phyloP scores from a whole-genome alignment of 2,329 filamentous ascomycete genomes.

The Chaetothyriales sp. region DNA sequence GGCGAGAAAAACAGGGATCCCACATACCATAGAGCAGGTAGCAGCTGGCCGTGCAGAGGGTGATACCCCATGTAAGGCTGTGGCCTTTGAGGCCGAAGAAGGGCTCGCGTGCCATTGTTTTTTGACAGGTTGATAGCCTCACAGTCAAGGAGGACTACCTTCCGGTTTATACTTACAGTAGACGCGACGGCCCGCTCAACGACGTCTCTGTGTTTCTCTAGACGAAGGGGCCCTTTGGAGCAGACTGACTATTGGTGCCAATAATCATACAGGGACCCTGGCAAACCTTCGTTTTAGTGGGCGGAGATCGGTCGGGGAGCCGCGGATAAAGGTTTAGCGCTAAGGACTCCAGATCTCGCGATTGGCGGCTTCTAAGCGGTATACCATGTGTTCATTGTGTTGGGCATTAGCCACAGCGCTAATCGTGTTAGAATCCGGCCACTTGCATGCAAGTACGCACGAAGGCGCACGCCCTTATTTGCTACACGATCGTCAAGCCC shows the following conservation, averaged over 20 bases:
- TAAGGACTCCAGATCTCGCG: not conserved
- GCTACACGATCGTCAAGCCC: no score
- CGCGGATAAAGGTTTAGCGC: not conserved
- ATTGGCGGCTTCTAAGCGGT: not conserved
- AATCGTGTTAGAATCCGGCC: not conserved
- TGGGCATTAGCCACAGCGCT: not conserved
- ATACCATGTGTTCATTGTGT: not conserved
- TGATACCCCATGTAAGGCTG: slow-evolving; percentile 8
- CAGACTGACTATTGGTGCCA: not conserved
- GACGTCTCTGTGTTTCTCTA: not conserved
- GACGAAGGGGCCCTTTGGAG: not conserved
- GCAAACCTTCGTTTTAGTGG: not conserved
- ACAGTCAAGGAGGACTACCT: not conserved
- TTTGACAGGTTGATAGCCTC: not conserved
- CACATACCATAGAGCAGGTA: slow-evolving; percentile 7
- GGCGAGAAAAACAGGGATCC: not conserved
- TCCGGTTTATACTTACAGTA: not conserved
- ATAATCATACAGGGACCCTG: not conserved
- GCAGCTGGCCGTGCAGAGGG: slow-evolving; percentile 4
- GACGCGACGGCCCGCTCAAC: not conserved
- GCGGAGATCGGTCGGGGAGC: not conserved
- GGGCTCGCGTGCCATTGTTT: not conserved
- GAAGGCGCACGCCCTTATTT: not conserved
- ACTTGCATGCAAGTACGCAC: not conserved
- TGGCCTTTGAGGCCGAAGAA: slow-evolving; percentile 7